phyloP scores from a whole-genome alignment of 2,329 filamentous ascomycete species.

The Samsoniella hepiali region DNA sequence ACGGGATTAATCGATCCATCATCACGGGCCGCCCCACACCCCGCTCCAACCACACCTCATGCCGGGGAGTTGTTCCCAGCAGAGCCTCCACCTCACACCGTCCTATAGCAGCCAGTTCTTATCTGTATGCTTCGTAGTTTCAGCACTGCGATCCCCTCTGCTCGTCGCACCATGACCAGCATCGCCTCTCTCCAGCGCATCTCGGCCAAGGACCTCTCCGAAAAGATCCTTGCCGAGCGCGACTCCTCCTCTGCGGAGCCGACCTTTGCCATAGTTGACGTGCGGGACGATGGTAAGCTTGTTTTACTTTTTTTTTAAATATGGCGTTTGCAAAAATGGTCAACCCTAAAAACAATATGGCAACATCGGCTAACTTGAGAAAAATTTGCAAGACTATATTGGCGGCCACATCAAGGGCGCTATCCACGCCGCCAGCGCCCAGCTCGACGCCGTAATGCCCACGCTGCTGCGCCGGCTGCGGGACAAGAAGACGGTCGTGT shows the following conservation, averaged over 20 bases:
- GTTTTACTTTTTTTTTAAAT: too few species aligned
- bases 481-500: constrained; percentile 80
- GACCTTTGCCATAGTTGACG: constrained; percentile 75
- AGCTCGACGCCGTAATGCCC: constrained; percentile 73
- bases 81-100: not conserved
- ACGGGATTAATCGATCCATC: not conserved
- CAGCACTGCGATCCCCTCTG: not conserved
- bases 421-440: constrained; percentile 68
- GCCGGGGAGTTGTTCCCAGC: not conserved
- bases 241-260: constrained; percentile 33
- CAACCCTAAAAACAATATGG: too few species aligned
- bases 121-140: not conserved
- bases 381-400: constrained; percentile 63
- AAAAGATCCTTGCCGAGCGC: constrained; percentile 55
- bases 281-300: constrained; percentile 71
- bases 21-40: not conserved
- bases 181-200: constrained; percentile 49
- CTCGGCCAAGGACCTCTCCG: constrained; percentile 64
- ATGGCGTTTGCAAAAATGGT: too few species aligned
- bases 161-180: constrained; percentile 4
- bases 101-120: not conserved
- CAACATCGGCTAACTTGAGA: too few species aligned
- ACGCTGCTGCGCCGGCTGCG: constrained; percentile 76
- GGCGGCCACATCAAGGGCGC: constrained; percentile 84
- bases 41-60: not conserved